Base-by-base conservation (phyloP, 2,329 filamentous ascomycete genomes). In the Alternaria sp. region DNA sequence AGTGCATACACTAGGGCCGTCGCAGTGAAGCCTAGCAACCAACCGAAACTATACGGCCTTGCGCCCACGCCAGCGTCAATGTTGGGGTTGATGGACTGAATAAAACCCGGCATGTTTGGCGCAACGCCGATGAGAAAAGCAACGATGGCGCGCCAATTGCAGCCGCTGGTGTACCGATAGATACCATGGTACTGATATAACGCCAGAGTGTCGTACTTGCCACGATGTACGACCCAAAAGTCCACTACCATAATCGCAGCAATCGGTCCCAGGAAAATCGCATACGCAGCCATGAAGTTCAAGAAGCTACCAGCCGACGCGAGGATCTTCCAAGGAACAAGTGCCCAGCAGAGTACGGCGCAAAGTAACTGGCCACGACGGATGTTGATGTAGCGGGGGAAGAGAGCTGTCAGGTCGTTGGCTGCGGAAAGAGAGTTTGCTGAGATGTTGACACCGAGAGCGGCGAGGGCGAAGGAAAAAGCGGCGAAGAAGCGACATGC, bases 211-310 rank as follows among this genome's bases (percentile, higher is more conserved):
- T 84, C 83, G 67, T 85, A 83, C 69, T 79, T 84, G 63, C 75
- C 66, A 3, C 59, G 57, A 54, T 85, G 84, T 7, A 89, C 75
- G 43, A 87, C 69, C 85, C 86, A 89, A 69, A 85, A 89, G 65
- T 90, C 88, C 12, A 82, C 81, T 0, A 83, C 79, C 78, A 89
- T 84, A 63, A 90, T 86, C 0, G 84, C 83, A 0, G 86, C 86
- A 59, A 90, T 87, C 0, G 88, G 88, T 0, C 86, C 88, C 0
- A 91, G 79, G 76, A 91, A 91, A 39, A 90, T 82, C 1, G 85
- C 84, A 72, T 89, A 88, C 0, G 88, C 88, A 43, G 84, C 82
- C 84, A 92, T 89, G 76, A 91, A 91, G 43, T 85, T 83, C 4
- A 83, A 66, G 47, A 83, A 81, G 14, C 68, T 76, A 11, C 75